These are phyloP conservation scores for Lignosus rhinocerotis DNA, from an alignment of 1,284 basidiomycete genomes.

Conservation along the genomic window DNA sequence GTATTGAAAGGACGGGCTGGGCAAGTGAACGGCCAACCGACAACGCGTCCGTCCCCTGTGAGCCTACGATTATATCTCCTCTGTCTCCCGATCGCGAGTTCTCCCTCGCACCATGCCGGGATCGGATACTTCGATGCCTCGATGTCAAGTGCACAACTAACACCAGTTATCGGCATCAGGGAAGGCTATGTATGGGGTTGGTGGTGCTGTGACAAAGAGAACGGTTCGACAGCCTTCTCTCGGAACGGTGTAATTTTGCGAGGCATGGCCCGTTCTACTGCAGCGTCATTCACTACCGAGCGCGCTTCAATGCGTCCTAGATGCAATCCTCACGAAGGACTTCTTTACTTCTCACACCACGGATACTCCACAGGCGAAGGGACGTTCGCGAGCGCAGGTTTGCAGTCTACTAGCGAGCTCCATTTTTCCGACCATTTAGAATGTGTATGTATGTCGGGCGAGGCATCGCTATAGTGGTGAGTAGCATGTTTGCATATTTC, in stretches of 20 bases:
- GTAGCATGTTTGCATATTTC: no score
- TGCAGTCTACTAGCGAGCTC: no score
- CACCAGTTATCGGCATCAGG: background rate
- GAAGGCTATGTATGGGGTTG: background rate
- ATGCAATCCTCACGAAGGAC: no score
- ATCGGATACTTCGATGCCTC: background rate
- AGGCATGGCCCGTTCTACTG: background rate
- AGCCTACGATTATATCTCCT: background rate
- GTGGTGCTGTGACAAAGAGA: background rate
- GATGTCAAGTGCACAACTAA: background rate
- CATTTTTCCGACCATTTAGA: no score
- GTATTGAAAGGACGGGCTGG: conserved; percentile 1
- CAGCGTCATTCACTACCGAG: background rate
- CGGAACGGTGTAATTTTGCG: background rate
- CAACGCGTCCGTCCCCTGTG: background rate
- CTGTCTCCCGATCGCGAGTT: background rate
- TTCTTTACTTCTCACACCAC: background rate
- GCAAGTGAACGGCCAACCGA: conserved; percentile 9
- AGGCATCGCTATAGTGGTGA: no score
- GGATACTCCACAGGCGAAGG: background rate
- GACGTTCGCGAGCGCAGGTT: background rate
- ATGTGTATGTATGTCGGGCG: background rate
- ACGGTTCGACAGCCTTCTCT: background rate
- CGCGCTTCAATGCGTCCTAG: background rate
- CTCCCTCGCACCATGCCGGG: no score